Percentiles rank a stretch among this genome's conserved stretches.
Evolutionary conservation across 1,284 basidiomycete species (phyloP).

Genomic region (Takashimella koratensis): DNA sequence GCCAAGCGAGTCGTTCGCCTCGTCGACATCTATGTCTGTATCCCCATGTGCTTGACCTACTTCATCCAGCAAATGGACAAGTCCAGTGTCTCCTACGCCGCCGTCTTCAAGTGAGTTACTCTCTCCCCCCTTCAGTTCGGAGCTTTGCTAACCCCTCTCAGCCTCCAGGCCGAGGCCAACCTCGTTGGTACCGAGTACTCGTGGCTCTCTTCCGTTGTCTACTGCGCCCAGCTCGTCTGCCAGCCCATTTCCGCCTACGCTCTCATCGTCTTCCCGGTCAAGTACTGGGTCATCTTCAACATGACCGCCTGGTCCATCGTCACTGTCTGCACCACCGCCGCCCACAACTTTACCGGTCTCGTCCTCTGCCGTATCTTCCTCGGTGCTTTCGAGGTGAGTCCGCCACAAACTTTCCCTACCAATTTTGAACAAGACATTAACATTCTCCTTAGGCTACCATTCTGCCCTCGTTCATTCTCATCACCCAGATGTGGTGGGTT

Average conservation of each 20-base stretch:
- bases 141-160: neutral
- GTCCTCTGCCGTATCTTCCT: slow-evolving; percentile 37
- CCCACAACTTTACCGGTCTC: slow-evolving; percentile 34
- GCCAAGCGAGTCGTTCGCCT: slow-evolving; percentile 10
- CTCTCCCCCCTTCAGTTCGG: neutral
- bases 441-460: slow-evolving; percentile 6
- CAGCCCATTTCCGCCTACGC: slow-evolving; percentile 23
- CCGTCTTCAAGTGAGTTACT: slow-evolving; percentile 31
- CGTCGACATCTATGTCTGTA: slow-evolving; percentile 14
- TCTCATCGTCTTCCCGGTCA: slow-evolving; percentile 23
- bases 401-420: slow-evolving; percentile 22
- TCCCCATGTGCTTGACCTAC: slow-evolving; percentile 16
- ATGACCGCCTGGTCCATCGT: slow-evolving; percentile 28
- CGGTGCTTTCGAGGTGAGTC: slow-evolving; percentile 39
- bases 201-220: slow-evolving; percentile 23
- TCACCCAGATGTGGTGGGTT: slow-evolving; percentile 41
- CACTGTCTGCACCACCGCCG: slow-evolving; percentile 34
- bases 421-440: neutral
- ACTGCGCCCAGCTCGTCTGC: slow-evolving; percentile 22
- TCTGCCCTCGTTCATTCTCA: slow-evolving; percentile 10
- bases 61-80: slow-evolving; percentile 38
- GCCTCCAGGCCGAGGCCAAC: slow-evolving; percentile 8
- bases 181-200: slow-evolving; percentile 22
- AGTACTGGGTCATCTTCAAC: slow-evolving; percentile 18
- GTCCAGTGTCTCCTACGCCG: slow-evolving; percentile 40